Percentiles rank a stretch among this genome's conserved stretches.
Conservation (phyloP, 805 yeast species). For the Clavispora fructus region DNA sequence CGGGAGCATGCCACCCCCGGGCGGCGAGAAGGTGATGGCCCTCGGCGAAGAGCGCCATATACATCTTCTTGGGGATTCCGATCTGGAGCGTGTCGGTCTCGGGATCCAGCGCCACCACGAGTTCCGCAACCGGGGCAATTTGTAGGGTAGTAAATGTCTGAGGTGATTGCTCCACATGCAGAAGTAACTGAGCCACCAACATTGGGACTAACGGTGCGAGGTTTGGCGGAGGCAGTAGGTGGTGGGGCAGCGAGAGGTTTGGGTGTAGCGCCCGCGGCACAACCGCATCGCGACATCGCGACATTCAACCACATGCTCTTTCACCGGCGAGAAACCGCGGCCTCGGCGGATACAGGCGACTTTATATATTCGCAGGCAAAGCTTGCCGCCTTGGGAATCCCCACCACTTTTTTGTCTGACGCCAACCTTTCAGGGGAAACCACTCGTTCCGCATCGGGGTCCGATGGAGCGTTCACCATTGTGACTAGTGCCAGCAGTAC, state of each 20-base stretch:
- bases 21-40: constrained; percentile 20
- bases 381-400: neutral
- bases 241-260: no score
- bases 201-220: neutral
- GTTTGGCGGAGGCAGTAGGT: no score
- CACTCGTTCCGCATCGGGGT: no score
- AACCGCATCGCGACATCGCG: neutral
- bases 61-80: constrained; percentile 27
- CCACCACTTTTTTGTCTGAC: no score
- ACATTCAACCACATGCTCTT: neutral
- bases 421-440: no score
- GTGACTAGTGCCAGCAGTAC: no score
- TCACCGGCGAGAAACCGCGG: neutral
- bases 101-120: neutral
- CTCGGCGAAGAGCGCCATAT: constrained; percentile 27
- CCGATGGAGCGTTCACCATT: no score
- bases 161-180: neutral
- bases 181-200: neutral
- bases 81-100: constrained; percentile 20
- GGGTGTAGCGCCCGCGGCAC: no score
- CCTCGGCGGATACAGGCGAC: neutral
- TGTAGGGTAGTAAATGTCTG: constrained; percentile 3
- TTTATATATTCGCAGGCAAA: neutral
- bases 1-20: neutral
- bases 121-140: constrained; percentile 2